Base-by-base conservation (phyloP, 2,329 filamentous ascomycete species). In the Fusarium mundagurra region DNA sequence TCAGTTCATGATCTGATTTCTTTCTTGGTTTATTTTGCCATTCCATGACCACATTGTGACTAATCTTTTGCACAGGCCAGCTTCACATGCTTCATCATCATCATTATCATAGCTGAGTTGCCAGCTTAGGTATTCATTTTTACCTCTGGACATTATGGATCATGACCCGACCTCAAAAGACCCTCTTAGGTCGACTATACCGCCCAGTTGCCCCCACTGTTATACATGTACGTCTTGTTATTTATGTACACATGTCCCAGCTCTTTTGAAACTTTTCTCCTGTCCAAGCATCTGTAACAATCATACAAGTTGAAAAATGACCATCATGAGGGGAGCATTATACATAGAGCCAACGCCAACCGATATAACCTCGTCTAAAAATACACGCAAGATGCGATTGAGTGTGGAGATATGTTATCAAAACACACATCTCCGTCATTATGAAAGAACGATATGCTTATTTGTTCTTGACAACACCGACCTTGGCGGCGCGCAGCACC, bases 401-500 rank as follows among this genome's bases (percentile, higher is more conserved):
- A 41, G 47, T 50, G 36, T 69, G 64, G 51, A 53, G 55, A 66
- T 61, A 66, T 61, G 51, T 16, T 24, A 62, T 69, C 43, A 41
- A 48, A 29, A 18, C 50, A 47, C 53, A 54, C 22, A 47, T 33
- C 64, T 67, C 59, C 16, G 39, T 36, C 51, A 69, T 73, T 66
- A 72, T 55, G 62, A 47, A 47, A 41, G 41, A 62, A 47, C 33
- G 31, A 33, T 43, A 45, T n/a, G 54, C 66, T 82, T 85, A 86
- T 78, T 83, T 82, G 86, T 96, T 97, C 90, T 96, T 97, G 75
- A 97, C 95, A 66, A 98, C 95, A 81, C 96, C 95, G 74, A 98
- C 96, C 89, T 98, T 98, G 81, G 96, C 94, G 73, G 96, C 94
- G 83, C 96, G 91, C 80, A 99, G 85, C 65, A 98, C 89, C 71